Percentiles rank a stretch among this genome's conserved stretches.
Evolutionary conservation across 1,284 basidiomycete species (phyloP).

Genomic region (Veloporphyrellus conicus): DNA sequence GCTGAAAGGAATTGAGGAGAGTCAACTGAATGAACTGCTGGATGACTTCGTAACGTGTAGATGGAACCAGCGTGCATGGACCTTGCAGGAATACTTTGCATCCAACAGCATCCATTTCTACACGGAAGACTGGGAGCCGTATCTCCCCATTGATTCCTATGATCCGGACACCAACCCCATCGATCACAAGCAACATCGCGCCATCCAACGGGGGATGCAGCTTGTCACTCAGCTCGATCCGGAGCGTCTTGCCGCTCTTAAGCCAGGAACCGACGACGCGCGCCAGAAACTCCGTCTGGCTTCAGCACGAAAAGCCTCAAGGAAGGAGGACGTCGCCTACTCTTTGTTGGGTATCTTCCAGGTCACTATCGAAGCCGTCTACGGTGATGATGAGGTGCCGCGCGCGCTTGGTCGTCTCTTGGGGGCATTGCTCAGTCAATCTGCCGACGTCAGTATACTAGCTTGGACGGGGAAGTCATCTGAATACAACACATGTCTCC

Average conservation of each 20-base stretch:
- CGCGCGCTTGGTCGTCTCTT: conserved; percentile 11
- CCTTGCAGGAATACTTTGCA: conserved; percentile 16
- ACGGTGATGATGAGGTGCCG: conserved; percentile 6
- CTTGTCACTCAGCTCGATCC: conserved; percentile 2
- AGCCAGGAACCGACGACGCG: conserved; percentile 5
- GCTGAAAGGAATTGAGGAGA: background rate
- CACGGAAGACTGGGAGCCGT: conserved; percentile 10
- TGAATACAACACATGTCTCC: conserved; percentile 10
- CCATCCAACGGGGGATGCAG: conserved; percentile 6
- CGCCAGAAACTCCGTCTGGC: conserved; percentile 15
- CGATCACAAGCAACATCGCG: background rate
- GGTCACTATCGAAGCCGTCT: conserved; percentile 8
- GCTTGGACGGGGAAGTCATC: conserved; percentile 9
- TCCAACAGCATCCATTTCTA: conserved; percentile 8
- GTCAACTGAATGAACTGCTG: background rate
- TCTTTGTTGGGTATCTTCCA: conserved; percentile 10
- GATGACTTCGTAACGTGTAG: conserved; percentile 5
- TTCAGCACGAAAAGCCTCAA: conserved; percentile 2
- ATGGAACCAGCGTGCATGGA: conserved; percentile 18
- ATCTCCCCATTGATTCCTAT: background rate
- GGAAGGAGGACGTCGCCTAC: conserved; percentile 11
- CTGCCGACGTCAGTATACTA: conserved; percentile 7
- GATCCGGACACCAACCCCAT: background rate
- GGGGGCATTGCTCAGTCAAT: conserved; percentile 5
- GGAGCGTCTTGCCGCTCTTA: background rate